These are phyloP conservation scores for Moesziomyces parantarcticus DNA, from an alignment of 1,284 basidiomycete genomes.

Conservation along the genomic window DNA sequence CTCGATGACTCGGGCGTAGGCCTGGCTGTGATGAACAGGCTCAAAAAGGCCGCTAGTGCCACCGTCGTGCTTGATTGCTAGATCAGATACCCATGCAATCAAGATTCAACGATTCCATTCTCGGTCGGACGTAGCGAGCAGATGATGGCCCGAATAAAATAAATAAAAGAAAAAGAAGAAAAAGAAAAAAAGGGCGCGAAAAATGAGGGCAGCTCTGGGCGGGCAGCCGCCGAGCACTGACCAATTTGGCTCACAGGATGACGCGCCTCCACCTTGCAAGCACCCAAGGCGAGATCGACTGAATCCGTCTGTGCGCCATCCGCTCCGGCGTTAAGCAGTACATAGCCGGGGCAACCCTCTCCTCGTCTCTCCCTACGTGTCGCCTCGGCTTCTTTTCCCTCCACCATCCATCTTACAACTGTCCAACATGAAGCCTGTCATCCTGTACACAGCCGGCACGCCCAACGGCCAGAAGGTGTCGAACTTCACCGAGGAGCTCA, in stretches of 20 bases:
- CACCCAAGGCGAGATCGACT: too few species aligned
- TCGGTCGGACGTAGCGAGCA: too few species aligned
- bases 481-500: constrained; percentile 56
- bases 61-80: constrained; percentile 48
- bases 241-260: constrained; percentile 5
- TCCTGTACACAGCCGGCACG: constrained; percentile 52
- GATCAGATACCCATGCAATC: not conserved
- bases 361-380: not conserved
- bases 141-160: not conserved
- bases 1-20: constrained; percentile 84
- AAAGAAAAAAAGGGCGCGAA: not conserved
- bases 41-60: constrained; percentile 83
- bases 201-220: too few species aligned
- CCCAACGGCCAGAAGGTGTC: constrained; percentile 49
- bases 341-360: not conserved
- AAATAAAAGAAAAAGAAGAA: not conserved
- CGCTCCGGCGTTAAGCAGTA: too few species aligned
- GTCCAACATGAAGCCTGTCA: constrained; percentile 44
- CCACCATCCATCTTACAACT: too few species aligned
- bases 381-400: too few species aligned
- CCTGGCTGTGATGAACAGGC: constrained; percentile 95
- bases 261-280: constrained; percentile 7
- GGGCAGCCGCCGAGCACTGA: constrained; percentile 9
- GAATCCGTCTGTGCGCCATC: too few species aligned
- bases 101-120: too few species aligned